Evolutionary conservation across 2,329 filamentous ascomycete species (phyloP), one percentile per base, ranked within the genome.

Genomic region (Penicillium sp.): DNA sequence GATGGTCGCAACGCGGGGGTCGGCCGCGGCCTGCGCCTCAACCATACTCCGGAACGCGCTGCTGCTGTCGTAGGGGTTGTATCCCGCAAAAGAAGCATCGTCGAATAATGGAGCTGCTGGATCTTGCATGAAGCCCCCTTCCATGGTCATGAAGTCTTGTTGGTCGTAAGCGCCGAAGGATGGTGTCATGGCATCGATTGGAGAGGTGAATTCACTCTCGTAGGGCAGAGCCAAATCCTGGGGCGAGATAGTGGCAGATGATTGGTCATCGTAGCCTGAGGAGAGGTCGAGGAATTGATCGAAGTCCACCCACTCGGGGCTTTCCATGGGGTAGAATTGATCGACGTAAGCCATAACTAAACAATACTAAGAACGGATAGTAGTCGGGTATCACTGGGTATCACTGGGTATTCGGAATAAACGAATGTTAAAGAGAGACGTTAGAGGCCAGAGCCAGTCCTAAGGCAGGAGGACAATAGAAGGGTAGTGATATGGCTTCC

Each of bases 11-110:
- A 63, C 61, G 10, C 73, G 64, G 5, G 67, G 57, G 50, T 76
- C 72, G 6, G 66, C 60, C 8, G 71, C 70, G n/a, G 74, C 75
- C 58, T 71, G 67, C 5, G 71, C 66, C 60, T 74, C 71, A 4
- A 74, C 71, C 57, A 72, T 54, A 27, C 70, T 64, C 34, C 71
- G 67, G 55, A 69, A 64, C 40, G 61, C 52, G 16, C 52, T 56
- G 9, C 42, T 48, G 32, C 47, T 51, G 18, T 64, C 58, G 27
- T 59, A 62, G 5, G 57, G 44, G 32, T 57, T 54, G 47, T 63
- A 64, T 10, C 32, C 55, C 27, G 58, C 39, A 39, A 58, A 57
- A 13, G 50, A 43, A 24, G 55, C 51, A 42, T 62, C 42, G 16
- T 64, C 58, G 22, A 63, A 52, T 13, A 59, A 43, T n/a, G 55